These are phyloP conservation scores for Leucocoprinus sp. DNA, from an alignment of 768 basidiomycete genomes.

Conservation along the genomic window DNA sequence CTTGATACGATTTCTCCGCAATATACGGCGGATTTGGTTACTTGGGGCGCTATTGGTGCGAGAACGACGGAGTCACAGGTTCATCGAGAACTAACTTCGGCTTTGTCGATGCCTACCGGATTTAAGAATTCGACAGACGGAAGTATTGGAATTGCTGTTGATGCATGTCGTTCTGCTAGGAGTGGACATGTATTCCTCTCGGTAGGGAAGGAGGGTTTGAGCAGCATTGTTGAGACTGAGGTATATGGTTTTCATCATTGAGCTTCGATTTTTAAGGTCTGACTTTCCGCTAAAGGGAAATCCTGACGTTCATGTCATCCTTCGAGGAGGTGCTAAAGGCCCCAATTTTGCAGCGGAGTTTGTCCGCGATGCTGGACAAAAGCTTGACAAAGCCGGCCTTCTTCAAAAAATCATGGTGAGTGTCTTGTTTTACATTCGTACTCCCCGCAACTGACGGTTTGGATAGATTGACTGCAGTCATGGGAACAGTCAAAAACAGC, in stretches of 20 bases:
- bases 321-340: slow-evolving; percentile 83
- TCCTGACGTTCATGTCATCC: slow-evolving; percentile 87
- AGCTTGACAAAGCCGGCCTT: slow-evolving; percentile 73
- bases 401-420: slow-evolving; percentile 80
- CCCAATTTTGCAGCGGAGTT: slow-evolving; percentile 83
- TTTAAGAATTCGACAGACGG: slow-evolving; percentile 99
- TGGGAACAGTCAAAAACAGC: slow-evolving; percentile 91
- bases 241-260: slow-evolving; percentile 28
- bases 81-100: slow-evolving; percentile 81
- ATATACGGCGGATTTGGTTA: slow-evolving; percentile 83
- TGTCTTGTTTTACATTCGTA: background rate
- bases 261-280: background rate
- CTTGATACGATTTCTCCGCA: slow-evolving; percentile 62
- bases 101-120: slow-evolving; percentile 91
- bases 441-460: background rate
- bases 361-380: slow-evolving; percentile 67
- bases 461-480: slow-evolving; percentile 91
- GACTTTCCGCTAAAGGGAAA: slow-evolving; percentile 52
- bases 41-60: slow-evolving; percentile 96
- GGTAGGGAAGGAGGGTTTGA: slow-evolving; percentile 94
- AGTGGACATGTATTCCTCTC: slow-evolving; percentile 92
- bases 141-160: slow-evolving; percentile 82
- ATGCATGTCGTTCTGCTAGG: slow-evolving; percentile 90
- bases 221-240: slow-evolving; percentile 91
- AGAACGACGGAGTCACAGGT: slow-evolving; percentile 91